Evolutionary conservation across 805 yeast genomes (phyloP).

Genomic region (Kazachstania kunashirensis): DNA sequence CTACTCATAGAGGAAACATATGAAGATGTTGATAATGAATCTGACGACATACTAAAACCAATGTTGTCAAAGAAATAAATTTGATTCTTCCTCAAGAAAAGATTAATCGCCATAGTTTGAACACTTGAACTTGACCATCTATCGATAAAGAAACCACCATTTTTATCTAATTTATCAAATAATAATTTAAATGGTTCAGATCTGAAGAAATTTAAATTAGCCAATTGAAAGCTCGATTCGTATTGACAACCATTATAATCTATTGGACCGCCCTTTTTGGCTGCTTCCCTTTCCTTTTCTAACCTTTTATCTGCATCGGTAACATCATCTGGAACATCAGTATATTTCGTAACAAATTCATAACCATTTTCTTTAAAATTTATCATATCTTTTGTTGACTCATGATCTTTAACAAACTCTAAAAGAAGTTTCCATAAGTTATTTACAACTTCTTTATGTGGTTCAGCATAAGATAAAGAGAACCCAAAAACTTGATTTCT

Average conservation of each 20-base stretch:
- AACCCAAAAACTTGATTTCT: slow-evolving; percentile 60
- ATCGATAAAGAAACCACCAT: slow-evolving; percentile 76
- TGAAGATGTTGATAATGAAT: slow-evolving; percentile 34
- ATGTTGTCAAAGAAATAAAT: slow-evolving; percentile 65
- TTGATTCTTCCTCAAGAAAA: slow-evolving; percentile 51
- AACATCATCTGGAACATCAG: slow-evolving; percentile 29
- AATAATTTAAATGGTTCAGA: slow-evolving; percentile 52
- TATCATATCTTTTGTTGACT: slow-evolving; percentile 38
- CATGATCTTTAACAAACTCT: slow-evolving; percentile 39
- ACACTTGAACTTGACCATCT: slow-evolving; percentile 86
- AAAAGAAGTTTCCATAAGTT: slow-evolving; percentile 51
- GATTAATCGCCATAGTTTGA: slow-evolving; percentile 64
- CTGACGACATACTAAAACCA: slow-evolving; percentile 51
- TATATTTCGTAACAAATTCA: slow-evolving; percentile 59
- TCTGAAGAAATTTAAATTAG: slow-evolving; percentile 59
- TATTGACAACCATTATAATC: slow-evolving; percentile 70
- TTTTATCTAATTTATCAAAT: slow-evolving; percentile 52
- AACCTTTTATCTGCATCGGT: slow-evolving; percentile 30
- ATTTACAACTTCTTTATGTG: slow-evolving; percentile 67
- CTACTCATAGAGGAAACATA: background rate
- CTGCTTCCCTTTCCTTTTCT: background rate
- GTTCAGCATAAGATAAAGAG: slow-evolving; percentile 53
- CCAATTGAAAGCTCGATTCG: slow-evolving; percentile 77
- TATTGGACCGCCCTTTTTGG: background rate
- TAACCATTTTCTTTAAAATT: slow-evolving; percentile 46